Percentiles rank a stretch among this genome's conserved stretches.
phyloP scores from a whole-genome alignment of 176 grass and related monocot genomes.

The Eragrostis nindensis region DNA sequence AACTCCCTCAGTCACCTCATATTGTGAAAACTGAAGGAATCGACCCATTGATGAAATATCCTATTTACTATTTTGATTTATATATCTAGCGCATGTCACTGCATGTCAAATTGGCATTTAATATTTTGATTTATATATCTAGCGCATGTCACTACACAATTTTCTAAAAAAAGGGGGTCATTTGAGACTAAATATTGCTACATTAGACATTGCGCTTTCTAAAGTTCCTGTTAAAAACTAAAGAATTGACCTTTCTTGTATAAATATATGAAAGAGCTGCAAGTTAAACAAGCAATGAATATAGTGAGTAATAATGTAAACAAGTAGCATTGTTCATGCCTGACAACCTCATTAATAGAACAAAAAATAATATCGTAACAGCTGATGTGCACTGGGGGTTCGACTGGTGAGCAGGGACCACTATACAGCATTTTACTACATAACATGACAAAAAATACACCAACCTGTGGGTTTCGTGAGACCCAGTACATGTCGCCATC shows the following conservation, averaged over 20 bases:
- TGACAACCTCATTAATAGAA: background rate
- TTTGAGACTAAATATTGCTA: background rate
- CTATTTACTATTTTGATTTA: no score
- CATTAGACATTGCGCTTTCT: background rate
- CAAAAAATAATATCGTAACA: background rate
- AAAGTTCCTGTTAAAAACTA: background rate
- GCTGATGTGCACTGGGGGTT: background rate
- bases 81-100: no score
- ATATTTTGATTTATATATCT: no score
- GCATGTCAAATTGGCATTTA: no score
- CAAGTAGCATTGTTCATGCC: background rate
- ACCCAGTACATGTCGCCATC: conserved; percentile 86
- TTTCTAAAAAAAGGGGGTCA: background rate
- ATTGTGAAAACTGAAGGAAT: background rate
- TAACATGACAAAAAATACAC: background rate
- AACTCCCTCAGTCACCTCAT: background rate
- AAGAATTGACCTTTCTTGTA: no score
- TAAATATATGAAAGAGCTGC: background rate
- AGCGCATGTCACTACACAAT: no score
- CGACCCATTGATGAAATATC: background rate
- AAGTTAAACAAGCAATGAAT: conserved; percentile 11
- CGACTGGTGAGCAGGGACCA: background rate
- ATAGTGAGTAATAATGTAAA: background rate
- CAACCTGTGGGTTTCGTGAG: conserved; percentile 60
- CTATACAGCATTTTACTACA: background rate